Evolutionary conservation across 306 rosid species (phyloP).

Genomic region (Bauhinia variegata): DNA sequence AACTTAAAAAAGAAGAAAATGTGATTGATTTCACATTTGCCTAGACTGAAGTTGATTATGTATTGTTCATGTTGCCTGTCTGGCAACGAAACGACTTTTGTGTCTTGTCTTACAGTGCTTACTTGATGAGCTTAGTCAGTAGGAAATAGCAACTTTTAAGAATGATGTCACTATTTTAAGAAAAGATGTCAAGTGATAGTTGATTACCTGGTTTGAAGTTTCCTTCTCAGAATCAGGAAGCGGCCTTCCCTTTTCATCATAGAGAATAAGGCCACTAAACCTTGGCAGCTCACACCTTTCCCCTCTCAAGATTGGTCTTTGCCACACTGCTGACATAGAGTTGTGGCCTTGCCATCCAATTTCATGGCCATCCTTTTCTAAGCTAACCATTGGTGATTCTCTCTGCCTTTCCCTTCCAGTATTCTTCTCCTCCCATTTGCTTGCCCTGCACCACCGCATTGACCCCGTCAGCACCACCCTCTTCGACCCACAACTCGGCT

Average conservation of each 20-base stretch:
- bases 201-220: conserved; percentile 43
- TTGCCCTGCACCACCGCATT: conserved; percentile 48
- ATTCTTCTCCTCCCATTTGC: conserved; percentile 45
- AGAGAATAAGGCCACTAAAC: conserved; percentile 83
- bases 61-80: not conserved
- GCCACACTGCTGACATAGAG: conserved; percentile 83
- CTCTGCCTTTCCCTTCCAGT: conserved; percentile 41
- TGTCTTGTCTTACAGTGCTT: not conserved
- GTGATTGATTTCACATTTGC: not conserved
- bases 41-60: conserved; percentile 22
- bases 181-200: conserved; percentile 3
- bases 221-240: conserved; percentile 35
- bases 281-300: conserved; percentile 86
- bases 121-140: not conserved
- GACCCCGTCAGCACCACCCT: conserved; percentile 37
- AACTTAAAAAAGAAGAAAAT: conserved; percentile 4
- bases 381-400: conserved; percentile 41
- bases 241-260: conserved; percentile 62
- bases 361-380: conserved; percentile 43
- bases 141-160: not conserved
- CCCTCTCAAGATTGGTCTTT: conserved; percentile 80
- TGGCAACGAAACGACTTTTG: not conserved
- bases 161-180: conserved; percentile 2
- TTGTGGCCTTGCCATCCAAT: conserved; percentile 66
- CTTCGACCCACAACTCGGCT: conserved; percentile 41